Base-by-base conservation (phyloP, 2,329 filamentous ascomycete species). In the Pestalotiopsis sp. region DNA sequence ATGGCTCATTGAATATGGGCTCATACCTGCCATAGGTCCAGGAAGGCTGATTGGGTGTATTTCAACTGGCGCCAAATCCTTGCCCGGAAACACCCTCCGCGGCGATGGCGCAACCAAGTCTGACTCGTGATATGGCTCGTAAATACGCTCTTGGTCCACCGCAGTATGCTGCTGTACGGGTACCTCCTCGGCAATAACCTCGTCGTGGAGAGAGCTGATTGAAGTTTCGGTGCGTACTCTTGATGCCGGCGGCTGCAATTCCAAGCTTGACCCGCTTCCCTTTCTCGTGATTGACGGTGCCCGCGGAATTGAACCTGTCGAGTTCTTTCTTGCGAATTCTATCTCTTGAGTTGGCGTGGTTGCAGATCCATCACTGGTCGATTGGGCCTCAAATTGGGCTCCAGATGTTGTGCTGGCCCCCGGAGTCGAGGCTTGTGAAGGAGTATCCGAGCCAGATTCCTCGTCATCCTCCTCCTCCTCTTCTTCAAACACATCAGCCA, bases 401-500 rank as follows among this genome's bases (percentile, higher is more conserved):
- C 31, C 38, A 41, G 72, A 76, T 65, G 68, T 70, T 20, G 71
- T 72, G 63, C 71, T 73, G 4, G 71, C 70, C 23, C 77, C 74
- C n/a, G 70, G 72, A 14, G 69, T 70, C 66, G 75, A 77, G 52
- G 72, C 74, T 52, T 75, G 77, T 41, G 71, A 75, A 66, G 67
- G 67, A 40, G 73, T 75, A 59, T 76, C 75, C 20, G 72, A 71
- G 25, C 72, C 74, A 40, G 61, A 65, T 25, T 68, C 66, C 41
- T 70, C 62, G 11, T 72, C 67, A 13, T 89, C 86, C 1, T 88
- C 86, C 74, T 93, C 91, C 71, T 94, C 93, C 36, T 95, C 93
- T 74, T 95, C 93, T 76, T 96, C 93, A 72, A 95, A 96, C 1
- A 96, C 93, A 76, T 95, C 93, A 0, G 91, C 92, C 92, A 96